These are phyloP conservation scores for Thinopyrum elongatum DNA, from an alignment of 176 grass and related monocot genomes.

Conservation along the genomic window DNA sequence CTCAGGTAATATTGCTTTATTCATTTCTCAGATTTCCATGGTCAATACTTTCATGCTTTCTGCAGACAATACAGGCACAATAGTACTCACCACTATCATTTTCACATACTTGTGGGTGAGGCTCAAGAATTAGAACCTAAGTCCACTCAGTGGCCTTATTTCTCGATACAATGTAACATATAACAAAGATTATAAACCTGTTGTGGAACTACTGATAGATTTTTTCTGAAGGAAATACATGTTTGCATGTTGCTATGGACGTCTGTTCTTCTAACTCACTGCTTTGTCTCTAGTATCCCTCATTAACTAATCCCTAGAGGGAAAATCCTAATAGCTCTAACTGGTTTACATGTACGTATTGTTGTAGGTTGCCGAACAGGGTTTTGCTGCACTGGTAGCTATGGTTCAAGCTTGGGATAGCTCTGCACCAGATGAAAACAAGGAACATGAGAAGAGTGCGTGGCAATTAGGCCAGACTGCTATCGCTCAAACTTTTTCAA, in stretches of 20 bases:
- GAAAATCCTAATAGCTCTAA: background rate
- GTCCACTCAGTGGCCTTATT: background rate
- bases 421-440: slow-evolving; percentile 63
- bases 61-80: slow-evolving; percentile 1
- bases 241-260: background rate
- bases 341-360: background rate
- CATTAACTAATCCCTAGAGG: background rate
- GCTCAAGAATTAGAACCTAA: background rate
- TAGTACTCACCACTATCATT: background rate
- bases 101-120: background rate
- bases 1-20: slow-evolving; percentile 59
- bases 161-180: background rate
- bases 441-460: slow-evolving; percentile 43
- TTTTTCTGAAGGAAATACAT: background rate
- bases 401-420: slow-evolving; percentile 81
- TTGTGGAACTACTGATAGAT: background rate
- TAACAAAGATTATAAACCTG: background rate
- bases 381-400: slow-evolving; percentile 60
- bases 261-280: background rate
- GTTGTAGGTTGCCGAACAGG: slow-evolving; percentile 69
- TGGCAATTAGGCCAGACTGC: slow-evolving; percentile 57
- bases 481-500: slow-evolving; percentile 67
- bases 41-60: slow-evolving; percentile 11
- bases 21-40: slow-evolving; percentile 9
- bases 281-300: background rate